These are phyloP conservation scores for Leccinum fibrillosum DNA, from an alignment of 768 basidiomycete genomes.

Conservation along the genomic window DNA sequence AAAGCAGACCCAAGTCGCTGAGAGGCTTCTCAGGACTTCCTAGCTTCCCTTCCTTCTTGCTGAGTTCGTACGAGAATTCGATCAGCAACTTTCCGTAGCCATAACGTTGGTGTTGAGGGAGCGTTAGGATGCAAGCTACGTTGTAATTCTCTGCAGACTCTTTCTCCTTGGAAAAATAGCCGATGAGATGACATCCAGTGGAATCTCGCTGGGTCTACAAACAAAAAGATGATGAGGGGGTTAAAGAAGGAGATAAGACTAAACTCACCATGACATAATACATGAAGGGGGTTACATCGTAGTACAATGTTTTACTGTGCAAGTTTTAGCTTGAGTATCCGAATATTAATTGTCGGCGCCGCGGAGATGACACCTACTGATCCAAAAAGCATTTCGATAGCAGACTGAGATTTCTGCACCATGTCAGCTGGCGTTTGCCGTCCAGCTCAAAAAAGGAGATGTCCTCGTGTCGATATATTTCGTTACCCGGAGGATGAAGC, in stretches of 20 bases:
- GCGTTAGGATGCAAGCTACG: constrained; percentile 97
- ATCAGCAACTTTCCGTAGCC: constrained; percentile 95
- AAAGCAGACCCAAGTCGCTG: constrained; percentile 86
- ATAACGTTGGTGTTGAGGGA: constrained; percentile 96
- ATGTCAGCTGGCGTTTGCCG: constrained; percentile 91
- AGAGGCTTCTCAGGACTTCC: constrained; percentile 98
- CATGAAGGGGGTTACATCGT: constrained; percentile 99
- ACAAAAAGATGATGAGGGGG: neutral
- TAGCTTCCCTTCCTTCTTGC: constrained; percentile 92
- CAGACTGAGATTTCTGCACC: constrained; percentile 95
- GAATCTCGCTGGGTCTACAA: constrained; percentile 78
- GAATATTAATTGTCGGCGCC: neutral
- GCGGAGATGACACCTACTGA: constrained; percentile 60
- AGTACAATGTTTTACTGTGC: constrained; percentile 92
- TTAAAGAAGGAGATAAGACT: constrained; percentile 2
- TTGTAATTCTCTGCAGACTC: constrained; percentile 98
- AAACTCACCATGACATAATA: constrained; percentile 93
- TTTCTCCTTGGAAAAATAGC: constrained; percentile 99
- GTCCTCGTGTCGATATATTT: constrained; percentile 97
- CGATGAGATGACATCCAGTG: constrained; percentile 88
- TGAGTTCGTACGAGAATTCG: constrained; percentile 97
- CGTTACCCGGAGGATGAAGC: constrained; percentile 95
- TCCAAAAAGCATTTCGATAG: constrained; percentile 98
- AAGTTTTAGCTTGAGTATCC: constrained; percentile 20
- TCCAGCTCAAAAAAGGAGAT: constrained; percentile 99